Base-by-base conservation (phyloP, 2,329 filamentous ascomycete genomes). In the Tetracladium maxilliforme region DNA sequence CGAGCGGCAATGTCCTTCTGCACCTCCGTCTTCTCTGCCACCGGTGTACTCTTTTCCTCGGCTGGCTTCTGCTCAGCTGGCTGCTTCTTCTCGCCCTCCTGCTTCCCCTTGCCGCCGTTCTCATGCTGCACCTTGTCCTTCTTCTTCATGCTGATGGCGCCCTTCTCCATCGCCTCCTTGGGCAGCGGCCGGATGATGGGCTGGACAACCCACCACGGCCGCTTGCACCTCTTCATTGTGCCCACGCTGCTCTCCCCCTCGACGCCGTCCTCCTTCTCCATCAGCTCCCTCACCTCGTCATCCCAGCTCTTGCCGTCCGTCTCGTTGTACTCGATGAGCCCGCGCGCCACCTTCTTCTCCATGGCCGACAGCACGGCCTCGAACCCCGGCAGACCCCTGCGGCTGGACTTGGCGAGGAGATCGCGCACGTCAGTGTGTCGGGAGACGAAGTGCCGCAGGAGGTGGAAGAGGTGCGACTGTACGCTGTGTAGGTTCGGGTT, bases 401-500 rank as follows among this genome's bases (percentile, higher is more conserved):
- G 60, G 12, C 64, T 56, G 10, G 64, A 68, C 32, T 61, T 61
- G 1, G 82, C 86, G 3, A 98, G 64, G n/a, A 75, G 69, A 44
- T 95, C 83, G 16, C 90, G 70, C 16, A 95, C 72, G 36, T 90
- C 66, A 14, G 81, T 86, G 49, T 94, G 80, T 33, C 63, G 66
- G 3, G 73, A 61, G 17, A 98, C 73, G 14, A 95, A 66, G 16
- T 87, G 74, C 10, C 87, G 70, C 13, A 95, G 65, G 14, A 98
- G 66, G 47, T 92, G 80, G 59, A 98, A 98, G 21, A 94, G 67
- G 49, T 98, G 90, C 1, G 83, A 72, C 49, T 95, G 86, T 63
- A 94, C 81, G 17, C 73, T 73, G 8, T 67, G 61, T 23, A 93
- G 58, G 47, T 90, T 95, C 4, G 55, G 68, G 40, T 35, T 54